phyloP scores from a whole-genome alignment of 2,329 filamentous ascomycete species.

The Colletotrichum echinochloae region DNA sequence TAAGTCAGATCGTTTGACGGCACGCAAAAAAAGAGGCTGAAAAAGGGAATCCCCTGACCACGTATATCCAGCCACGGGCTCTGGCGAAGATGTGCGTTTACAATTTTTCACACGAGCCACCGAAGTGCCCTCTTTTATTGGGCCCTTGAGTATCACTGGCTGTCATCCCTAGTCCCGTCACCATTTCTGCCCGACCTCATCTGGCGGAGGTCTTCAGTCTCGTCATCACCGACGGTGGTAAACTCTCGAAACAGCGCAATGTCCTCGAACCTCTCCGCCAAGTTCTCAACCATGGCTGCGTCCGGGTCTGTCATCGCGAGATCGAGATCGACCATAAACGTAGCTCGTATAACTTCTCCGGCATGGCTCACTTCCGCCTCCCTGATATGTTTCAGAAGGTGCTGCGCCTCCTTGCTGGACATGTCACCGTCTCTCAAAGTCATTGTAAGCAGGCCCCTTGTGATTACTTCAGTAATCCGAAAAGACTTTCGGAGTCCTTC shows the following conservation, averaged over 20 bases:
- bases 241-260: constrained; percentile 51
- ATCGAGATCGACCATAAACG: constrained; percentile 53
- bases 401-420: constrained; percentile 46
- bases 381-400: constrained; percentile 48
- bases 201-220: neutral
- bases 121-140: no score
- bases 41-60: no score
- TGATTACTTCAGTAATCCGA: constrained; percentile 51
- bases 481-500: constrained; percentile 50
- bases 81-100: no score
- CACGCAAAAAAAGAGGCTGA: no score
- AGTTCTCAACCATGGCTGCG: constrained; percentile 49
- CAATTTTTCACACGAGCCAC: no score
- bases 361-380: constrained; percentile 42
- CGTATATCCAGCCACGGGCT: no score
- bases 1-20: neutral
- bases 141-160: neutral
- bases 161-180: neutral
- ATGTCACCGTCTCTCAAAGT: constrained; percentile 50
- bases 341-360: constrained; percentile 47
- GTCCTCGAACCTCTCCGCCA: constrained; percentile 50
- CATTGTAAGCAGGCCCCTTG: constrained; percentile 52
- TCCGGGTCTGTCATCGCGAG: constrained; percentile 51
- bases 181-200: neutral
- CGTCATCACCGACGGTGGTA: constrained; percentile 20